These are phyloP conservation scores for Gautieria morchelliformis DNA, from an alignment of 768 basidiomycete species.

Conservation along the genomic window DNA sequence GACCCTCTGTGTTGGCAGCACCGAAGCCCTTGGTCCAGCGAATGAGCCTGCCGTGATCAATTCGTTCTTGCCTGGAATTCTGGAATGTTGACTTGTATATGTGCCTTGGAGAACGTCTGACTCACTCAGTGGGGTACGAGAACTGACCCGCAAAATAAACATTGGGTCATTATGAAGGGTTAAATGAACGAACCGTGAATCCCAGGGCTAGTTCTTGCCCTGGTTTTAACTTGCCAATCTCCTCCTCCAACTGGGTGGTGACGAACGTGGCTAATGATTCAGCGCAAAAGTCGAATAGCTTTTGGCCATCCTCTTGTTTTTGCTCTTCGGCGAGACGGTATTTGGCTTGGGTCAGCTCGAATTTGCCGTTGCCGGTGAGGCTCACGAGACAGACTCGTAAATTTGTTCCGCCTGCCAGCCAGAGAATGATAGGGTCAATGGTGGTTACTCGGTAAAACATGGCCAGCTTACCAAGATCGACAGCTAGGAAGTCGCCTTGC, in stretches of 20 bases:
- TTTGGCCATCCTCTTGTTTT: constrained; percentile 94
- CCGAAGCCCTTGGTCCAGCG: constrained; percentile 99
- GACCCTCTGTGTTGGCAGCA: constrained; percentile 81
- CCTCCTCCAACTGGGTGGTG: constrained; percentile 53
- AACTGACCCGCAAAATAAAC: constrained; percentile 40
- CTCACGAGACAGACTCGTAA: constrained; percentile 97
- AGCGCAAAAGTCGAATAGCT: constrained; percentile 95
- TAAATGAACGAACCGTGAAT: constrained; percentile 64
- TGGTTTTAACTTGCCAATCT: constrained; percentile 34
- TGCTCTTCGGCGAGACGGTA: constrained; percentile 96
- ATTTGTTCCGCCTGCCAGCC: constrained; percentile 73
- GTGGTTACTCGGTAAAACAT: constrained; percentile 3
- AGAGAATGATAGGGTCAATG: neutral
- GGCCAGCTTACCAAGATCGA: constrained; percentile 65
- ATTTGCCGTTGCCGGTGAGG: constrained; percentile 87
- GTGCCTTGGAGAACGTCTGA: constrained; percentile 9
- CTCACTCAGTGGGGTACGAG: constrained; percentile 90
- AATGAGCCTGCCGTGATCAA: constrained; percentile 90
- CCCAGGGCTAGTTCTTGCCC: constrained; percentile 61
- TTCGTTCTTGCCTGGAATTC: constrained; percentile 67
- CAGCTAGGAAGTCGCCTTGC: constrained; percentile 79
- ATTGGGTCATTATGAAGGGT: constrained; percentile 8
- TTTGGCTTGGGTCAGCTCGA: constrained; percentile 96
- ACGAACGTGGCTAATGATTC: constrained; percentile 88
- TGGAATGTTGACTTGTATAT: neutral